Percentiles rank a stretch among this genome's conserved stretches.
These are phyloP conservation scores for Salix purpurea DNA, from an alignment of 345 rosid species.

Conservation along the genomic window DNA sequence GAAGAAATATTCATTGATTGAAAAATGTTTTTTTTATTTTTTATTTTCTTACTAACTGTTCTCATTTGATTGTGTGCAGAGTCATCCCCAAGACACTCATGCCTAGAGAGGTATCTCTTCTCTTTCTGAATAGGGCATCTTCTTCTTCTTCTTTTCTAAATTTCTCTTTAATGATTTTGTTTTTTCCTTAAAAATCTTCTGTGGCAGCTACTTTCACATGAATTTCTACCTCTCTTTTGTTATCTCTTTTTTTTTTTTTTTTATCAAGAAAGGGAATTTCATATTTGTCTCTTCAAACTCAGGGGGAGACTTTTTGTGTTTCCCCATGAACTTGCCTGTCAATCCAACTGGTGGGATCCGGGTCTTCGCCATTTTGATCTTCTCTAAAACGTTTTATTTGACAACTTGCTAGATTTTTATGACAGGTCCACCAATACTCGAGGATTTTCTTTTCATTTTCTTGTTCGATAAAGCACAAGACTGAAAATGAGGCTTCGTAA, in stretches of 20 bases:
- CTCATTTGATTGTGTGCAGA: constrained; percentile 29
- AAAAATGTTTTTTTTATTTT: not conserved
- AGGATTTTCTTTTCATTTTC: constrained; percentile 7
- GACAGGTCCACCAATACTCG: not conserved
- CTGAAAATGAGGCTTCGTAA: too few species aligned
- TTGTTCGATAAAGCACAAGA: too few species aligned
- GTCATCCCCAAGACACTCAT: constrained; percentile 35
- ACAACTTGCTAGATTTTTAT: not conserved
- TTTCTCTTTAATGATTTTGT: not conserved
- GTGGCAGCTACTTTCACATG: constrained; percentile 34
- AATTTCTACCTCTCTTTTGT: constrained; percentile 57
- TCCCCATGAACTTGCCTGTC: constrained; percentile 16
- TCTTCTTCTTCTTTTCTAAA: not conserved
- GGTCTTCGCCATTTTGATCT: constrained; percentile 26
- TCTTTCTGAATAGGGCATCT: not conserved
- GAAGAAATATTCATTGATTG: not conserved
- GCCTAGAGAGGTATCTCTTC: constrained; percentile 33
- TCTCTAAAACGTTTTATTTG: constrained; percentile 9
- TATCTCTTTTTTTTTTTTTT: constrained; percentile 27
- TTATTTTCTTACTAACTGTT: constrained; percentile 17
- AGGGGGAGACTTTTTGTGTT: not conserved
- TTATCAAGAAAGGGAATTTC: constrained; percentile 16
- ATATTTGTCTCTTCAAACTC: constrained; percentile 23
- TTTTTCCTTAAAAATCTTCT: constrained; percentile 9
- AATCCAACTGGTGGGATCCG: constrained; percentile 15